These are phyloP conservation scores for Paspalum notatum DNA, from an alignment of 176 grass and related monocot species.

Conservation along the genomic window DNA sequence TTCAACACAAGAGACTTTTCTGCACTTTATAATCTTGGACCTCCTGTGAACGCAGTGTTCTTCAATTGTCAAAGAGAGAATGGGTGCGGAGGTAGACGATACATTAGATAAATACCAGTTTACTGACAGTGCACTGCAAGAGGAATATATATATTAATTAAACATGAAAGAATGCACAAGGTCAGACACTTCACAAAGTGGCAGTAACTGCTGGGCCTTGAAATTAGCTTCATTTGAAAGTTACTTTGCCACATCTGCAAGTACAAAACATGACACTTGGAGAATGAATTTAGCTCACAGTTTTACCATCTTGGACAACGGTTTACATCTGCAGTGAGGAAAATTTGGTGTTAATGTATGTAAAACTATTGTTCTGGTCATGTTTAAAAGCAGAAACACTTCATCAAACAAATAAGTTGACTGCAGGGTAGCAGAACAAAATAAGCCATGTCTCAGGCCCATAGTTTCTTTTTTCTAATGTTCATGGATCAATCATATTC, in stretches of 20 bases:
- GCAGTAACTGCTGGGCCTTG: constrained; percentile 34
- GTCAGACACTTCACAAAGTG: constrained; percentile 18
- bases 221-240: constrained; percentile 48
- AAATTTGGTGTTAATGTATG: constrained; percentile 16
- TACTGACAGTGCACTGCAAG: constrained; percentile 29
- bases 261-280: constrained; percentile 28
- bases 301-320: constrained; percentile 6
- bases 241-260: constrained; percentile 26
- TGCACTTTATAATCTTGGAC: constrained; percentile 78
- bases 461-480: constrained; percentile 25
- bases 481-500: neutral
- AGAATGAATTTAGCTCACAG: constrained; percentile 30
- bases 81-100: constrained; percentile 90
- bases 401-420: constrained; percentile 43
- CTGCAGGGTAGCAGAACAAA: constrained; percentile 22
- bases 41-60: constrained; percentile 70
- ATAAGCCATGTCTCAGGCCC: neutral
- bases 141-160: constrained; percentile 12
- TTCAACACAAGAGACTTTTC: constrained; percentile 96
- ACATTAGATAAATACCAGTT: constrained; percentile 55
- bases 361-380: constrained; percentile 11
- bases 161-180: constrained; percentile 27
- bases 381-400: constrained; percentile 35
- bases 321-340: constrained; percentile 20
- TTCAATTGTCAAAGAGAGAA: constrained; percentile 99